Base-by-base conservation (phyloP, 2,329 filamentous ascomycete genomes). In the Didymosphaeria variabile region DNA sequence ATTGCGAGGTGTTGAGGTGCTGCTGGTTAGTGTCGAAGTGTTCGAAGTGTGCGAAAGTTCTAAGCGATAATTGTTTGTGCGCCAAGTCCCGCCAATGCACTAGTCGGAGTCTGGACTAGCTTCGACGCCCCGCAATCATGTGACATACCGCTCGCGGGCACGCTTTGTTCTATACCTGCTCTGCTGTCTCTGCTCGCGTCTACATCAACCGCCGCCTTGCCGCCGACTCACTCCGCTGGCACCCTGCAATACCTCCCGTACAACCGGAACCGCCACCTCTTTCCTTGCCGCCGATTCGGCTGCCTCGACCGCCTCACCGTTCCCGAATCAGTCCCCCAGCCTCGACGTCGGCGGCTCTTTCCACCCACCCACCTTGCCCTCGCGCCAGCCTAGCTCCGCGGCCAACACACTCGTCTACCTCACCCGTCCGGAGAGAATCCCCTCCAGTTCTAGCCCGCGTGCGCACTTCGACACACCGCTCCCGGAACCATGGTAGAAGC, bases 401-500 rank as follows among this genome's bases (percentile, higher is more conserved):
- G 38, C 59, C 63, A 55, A 36, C 61, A 57, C 58, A 53, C 59
- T 56, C 32, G 38, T 58, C 56, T 46, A 61, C 59, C 36, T 53
- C 34, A 53, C 40, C 32, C 55, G 55, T 49, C 56, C 53, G 46
- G 51, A 46, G 49, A 57, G 62, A 50, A 62, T 63, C 57, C 53
- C 64, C 60, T 61, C 63, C 63, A 60, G 58, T 60, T 63, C 64
- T 62, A 66, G 60, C 40, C 51, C 58, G 44, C 58, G 63, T 56
- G 58, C 54, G 53, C 56, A 55, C 40, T 59, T 50, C 62, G 59
- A 62, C 58, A 60, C 59, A 63, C 56, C 62, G 61, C 59, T 65
- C 54, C 55, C 59, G 61, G 63, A 74, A 94, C 90, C 85, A 97
- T 98, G 94, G 94, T 95, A 86, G 94, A 97, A 88, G 91, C 90